Conservation (phyloP, 306 rosid species). For the Amphicarpaea edgeworthii region DNA sequence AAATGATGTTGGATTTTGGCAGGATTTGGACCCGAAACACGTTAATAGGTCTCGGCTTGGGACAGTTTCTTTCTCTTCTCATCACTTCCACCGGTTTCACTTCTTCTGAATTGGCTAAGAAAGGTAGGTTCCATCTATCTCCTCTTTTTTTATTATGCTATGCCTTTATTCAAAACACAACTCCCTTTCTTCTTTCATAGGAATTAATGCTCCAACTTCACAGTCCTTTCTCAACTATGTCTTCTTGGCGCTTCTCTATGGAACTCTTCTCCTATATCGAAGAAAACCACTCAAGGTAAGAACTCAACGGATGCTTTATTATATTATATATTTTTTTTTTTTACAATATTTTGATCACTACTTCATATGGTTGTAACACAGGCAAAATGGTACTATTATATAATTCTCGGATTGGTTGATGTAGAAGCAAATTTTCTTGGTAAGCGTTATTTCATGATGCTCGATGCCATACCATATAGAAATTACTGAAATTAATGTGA, state of each 20-base stretch:
- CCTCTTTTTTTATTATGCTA: too few species aligned
- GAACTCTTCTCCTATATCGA: conserved; percentile 61
- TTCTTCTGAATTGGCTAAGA: conserved; percentile 87
- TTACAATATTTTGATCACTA: too few species aligned
- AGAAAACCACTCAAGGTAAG: conserved; percentile 81
- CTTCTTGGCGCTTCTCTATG: conserved; percentile 77
- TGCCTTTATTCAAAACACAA: too few species aligned
- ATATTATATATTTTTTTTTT: too few species aligned
- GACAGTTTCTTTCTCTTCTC: conserved; percentile 91
- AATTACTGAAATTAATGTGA: too few species aligned
- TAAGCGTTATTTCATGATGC: conserved; percentile 38
- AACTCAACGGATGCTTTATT: neutral
- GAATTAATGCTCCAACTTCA: conserved; percentile 89
- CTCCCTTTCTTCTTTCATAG: too few species aligned
- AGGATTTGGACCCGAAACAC: conserved; percentile 70
- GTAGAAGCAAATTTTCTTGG: conserved; percentile 98
- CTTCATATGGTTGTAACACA: conserved; percentile 46
- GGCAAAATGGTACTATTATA: conserved; percentile 92
- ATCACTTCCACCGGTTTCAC: conserved; percentile 91
- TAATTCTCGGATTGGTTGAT: conserved; percentile 84
- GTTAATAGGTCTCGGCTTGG: conserved; percentile 82
- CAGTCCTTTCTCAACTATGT: conserved; percentile 90
- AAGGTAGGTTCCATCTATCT: conserved; percentile 57
- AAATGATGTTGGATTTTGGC: conserved; percentile 7
- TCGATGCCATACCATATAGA: neutral